Percentiles rank a stretch among this genome's conserved stretches.
Evolutionary conservation across 2,329 filamentous ascomycete genomes (phyloP).

Genomic region (Ascochyta lentis): DNA sequence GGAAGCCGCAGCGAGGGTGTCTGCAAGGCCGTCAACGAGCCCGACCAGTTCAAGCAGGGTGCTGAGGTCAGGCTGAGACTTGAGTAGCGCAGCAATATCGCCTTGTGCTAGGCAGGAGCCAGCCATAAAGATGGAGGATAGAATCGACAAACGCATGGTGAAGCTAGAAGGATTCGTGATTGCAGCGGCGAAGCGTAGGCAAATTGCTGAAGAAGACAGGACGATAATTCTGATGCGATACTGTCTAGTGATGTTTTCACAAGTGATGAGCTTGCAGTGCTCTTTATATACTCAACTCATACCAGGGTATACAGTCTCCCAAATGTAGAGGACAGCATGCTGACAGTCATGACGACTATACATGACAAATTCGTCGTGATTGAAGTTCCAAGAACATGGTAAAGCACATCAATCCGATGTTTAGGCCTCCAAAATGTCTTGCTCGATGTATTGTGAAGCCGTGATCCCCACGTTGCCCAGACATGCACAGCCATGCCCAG

Average conservation of each 20-base stretch:
- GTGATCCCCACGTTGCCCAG: conserved; percentile 4
- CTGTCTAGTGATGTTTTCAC: conserved; percentile 1
- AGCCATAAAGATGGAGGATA: conserved; percentile 26
- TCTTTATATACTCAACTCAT: conserved; percentile 18
- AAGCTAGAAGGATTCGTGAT: neutral
- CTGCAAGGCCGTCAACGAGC: conserved; percentile 47
- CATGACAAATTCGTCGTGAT: conserved; percentile 9
- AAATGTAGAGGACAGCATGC: neutral
- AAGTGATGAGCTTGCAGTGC: neutral
- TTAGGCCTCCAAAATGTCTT: conserved; percentile 7
- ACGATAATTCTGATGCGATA: neutral
- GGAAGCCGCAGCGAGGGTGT: conserved; percentile 46
- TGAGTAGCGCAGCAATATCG: conserved; percentile 42
- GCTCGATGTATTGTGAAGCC: conserved; percentile 6
- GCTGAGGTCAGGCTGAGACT: conserved; percentile 41
- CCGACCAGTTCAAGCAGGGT: conserved; percentile 46
- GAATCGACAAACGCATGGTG: conserved; percentile 31
- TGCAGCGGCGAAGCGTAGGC: neutral
- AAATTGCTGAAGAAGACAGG: neutral
- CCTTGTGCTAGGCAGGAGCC: conserved; percentile 34
- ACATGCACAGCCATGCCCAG: conserved; percentile 16
- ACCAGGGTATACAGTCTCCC: neutral
- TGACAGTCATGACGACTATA: conserved; percentile 16
- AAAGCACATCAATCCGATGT: neutral
- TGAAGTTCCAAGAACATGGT: conserved; percentile 3